Conservation (phyloP, 495 filamentous ascomycete genomes). For the Penicillium goetzii region DNA sequence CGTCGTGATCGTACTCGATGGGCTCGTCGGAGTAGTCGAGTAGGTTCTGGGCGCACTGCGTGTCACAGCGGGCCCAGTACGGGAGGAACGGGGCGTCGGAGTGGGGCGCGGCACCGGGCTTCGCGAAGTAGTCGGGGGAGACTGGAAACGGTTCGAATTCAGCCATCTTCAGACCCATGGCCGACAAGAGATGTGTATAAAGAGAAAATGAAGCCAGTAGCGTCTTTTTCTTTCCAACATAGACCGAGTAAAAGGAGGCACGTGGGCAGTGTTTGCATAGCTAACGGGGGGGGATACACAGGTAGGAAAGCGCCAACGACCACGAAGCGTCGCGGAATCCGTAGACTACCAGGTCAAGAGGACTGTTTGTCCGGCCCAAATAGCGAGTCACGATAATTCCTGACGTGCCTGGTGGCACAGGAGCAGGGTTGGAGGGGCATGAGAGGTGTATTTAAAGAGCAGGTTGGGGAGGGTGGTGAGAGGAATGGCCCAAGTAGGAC, state of each 20-base stretch:
- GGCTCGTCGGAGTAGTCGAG: conserved; percentile 48
- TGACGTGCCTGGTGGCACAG: conserved; percentile 27
- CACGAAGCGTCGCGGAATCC: conserved; percentile 7
- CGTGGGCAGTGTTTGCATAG: conserved; percentile 27
- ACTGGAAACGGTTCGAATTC: conserved; percentile 35
- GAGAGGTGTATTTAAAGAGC: neutral
- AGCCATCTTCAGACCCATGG: conserved; percentile 38
- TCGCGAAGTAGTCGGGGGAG: conserved; percentile 23
- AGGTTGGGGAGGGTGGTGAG: conserved; percentile 7
- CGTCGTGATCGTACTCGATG: conserved; percentile 53
- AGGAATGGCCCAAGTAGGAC: conserved; percentile 20
- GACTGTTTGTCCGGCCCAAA: conserved; percentile 19
- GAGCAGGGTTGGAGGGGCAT: conserved; percentile 4
- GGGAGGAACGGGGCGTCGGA: conserved; percentile 35
- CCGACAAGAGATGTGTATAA: conserved; percentile 1
- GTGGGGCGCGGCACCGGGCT: conserved; percentile 18
- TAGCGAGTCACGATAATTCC: conserved; percentile 32
- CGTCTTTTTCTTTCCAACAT: conserved; percentile 19
- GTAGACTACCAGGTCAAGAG: conserved; percentile 17
- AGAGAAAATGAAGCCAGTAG: neutral
- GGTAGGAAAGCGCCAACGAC: conserved; percentile 6
- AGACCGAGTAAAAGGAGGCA: conserved; percentile 15
- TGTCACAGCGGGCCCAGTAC: conserved; percentile 47
- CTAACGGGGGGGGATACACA: conserved; percentile 8
- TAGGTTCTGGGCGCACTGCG: conserved; percentile 47